A percentile compares a stretch with the other conserved stretches of the same genome.
Evolutionary conservation across 208 protist species (phyloP).

Genomic region (Trypanosomatidae sp.): DNA sequence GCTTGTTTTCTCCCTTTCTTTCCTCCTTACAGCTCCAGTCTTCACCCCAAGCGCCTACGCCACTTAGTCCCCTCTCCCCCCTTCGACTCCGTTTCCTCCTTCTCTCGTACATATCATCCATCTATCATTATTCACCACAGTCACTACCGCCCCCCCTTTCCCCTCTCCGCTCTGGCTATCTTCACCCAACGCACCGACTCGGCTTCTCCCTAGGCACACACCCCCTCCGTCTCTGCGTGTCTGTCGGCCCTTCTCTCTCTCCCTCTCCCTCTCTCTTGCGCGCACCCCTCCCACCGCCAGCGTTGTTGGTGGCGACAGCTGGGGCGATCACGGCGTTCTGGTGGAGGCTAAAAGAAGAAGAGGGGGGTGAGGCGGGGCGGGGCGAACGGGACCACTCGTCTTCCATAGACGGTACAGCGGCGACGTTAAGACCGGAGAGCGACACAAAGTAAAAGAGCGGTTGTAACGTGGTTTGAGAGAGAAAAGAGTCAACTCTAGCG

Average conservation of each 20-base stretch:
- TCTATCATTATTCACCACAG: too few relatives aligned
- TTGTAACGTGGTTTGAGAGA: background rate
- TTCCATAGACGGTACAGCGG: background rate
- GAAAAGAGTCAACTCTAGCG: conserved; percentile 5
- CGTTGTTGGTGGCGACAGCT: background rate
- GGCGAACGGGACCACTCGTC: background rate
- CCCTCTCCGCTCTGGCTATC: background rate
- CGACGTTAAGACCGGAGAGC: background rate
- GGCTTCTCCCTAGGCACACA: background rate
- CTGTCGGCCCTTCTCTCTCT: background rate
- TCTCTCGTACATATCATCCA: too few relatives aligned
- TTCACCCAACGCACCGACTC: background rate
- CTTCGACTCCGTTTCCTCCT: background rate
- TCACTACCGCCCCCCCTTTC: background rate
- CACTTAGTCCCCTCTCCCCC: background rate
- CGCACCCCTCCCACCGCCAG: background rate
- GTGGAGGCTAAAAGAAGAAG: too few relatives aligned
- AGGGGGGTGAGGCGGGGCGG: too few relatives aligned
- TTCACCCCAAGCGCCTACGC: background rate
- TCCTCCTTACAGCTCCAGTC: background rate
- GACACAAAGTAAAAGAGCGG: background rate
- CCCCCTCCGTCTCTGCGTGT: background rate
- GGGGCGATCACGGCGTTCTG: background rate
- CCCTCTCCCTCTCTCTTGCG: background rate
- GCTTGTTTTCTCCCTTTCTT: background rate